Base-by-base conservation (phyloP, 495 filamentous ascomycete species). In the Aspergillus leporis region DNA sequence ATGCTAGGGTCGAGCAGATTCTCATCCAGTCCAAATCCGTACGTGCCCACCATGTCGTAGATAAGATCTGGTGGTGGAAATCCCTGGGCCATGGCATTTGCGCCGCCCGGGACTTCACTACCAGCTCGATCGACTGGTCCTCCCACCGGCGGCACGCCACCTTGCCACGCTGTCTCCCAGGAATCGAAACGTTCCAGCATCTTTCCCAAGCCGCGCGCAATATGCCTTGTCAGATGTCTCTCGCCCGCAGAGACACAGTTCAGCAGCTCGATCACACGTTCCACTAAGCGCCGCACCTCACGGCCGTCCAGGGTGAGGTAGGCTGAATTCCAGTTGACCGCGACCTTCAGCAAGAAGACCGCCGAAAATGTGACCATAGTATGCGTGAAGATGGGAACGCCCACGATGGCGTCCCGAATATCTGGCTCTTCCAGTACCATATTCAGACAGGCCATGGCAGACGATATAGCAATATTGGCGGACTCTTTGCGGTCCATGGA, bases 351-450 rank as follows among this genome's bases (percentile, higher is more conserved):
- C 12, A 83, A 73, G 61, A 83, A 83, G 4, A 81, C 77, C 0
- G 84, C 83, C 14, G 80, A 81, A 60, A 82, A 87, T 12, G 82
- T 79, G 43, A 86, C 81, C 83, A 86, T 86, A n/a, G 84, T 85
- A 55, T 85, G 80, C 2, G 81, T 83, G 60, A 82, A 80, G 16
- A 85, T 84, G 8, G 80, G 78, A 45, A 82, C 85, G 0, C 81
- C 77, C 28, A 86, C 82, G 63, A 86, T 87, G 25, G 84, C 83
- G 53, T 79, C 72, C 7, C 81, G 80, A 19, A 87, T 80, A 50
- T 84, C 81, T 4, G 74, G 76, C 53, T 84, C 83, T 23, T 83
- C 78, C 1, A 86, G 67, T 5, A 85, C 78, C 61, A 85, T 75
- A 18, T 79, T 78, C 10, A 86, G 69, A 55, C 81, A 83, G 5